Conservation (phyloP, 164 flowering plant species). For the Vitis labrusca region DNA sequence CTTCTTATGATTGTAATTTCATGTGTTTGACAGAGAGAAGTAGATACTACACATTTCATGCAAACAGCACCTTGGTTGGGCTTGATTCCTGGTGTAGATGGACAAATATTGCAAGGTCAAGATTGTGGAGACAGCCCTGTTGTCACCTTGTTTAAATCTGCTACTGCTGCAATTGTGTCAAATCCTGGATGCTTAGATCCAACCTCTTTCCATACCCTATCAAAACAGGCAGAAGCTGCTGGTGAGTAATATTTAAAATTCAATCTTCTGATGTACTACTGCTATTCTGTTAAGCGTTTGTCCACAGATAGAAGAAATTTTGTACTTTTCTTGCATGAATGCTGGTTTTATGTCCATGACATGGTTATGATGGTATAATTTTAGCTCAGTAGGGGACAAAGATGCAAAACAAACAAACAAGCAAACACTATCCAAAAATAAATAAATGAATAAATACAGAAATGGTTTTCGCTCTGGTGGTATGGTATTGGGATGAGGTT, state of each 20-base stretch:
- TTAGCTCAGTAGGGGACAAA: too few species aligned
- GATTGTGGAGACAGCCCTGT: conserved; percentile 83
- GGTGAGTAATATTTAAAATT: conserved; percentile 36
- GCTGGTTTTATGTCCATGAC: too few species aligned
- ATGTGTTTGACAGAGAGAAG: conserved; percentile 66
- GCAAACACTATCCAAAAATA: too few species aligned
- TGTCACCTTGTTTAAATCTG: conserved; percentile 78
- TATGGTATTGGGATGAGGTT: too few species aligned
- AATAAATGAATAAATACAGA: too few species aligned
- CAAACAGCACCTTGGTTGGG: conserved; percentile 99
- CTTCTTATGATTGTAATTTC: conserved; percentile 16
- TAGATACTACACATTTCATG: conserved; percentile 81
- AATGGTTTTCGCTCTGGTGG: too few species aligned
- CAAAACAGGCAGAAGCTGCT: conserved; percentile 99
- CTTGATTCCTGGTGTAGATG: conserved; percentile 80
- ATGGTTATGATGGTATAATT: too few species aligned
- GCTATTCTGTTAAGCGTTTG: too few species aligned
- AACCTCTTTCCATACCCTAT: conserved; percentile 65
- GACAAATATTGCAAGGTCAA: conserved; percentile 66
- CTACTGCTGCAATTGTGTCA: conserved; percentile 61
- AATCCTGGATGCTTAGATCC: conserved; percentile 54
- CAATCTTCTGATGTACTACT: too few species aligned
- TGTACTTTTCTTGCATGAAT: too few species aligned
- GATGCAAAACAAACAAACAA: too few species aligned
- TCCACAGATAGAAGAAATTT: too few species aligned